These are phyloP conservation scores for Pulveroboletus sp. DNA, from an alignment of 768 basidiomycete species.

Conservation along the genomic window DNA sequence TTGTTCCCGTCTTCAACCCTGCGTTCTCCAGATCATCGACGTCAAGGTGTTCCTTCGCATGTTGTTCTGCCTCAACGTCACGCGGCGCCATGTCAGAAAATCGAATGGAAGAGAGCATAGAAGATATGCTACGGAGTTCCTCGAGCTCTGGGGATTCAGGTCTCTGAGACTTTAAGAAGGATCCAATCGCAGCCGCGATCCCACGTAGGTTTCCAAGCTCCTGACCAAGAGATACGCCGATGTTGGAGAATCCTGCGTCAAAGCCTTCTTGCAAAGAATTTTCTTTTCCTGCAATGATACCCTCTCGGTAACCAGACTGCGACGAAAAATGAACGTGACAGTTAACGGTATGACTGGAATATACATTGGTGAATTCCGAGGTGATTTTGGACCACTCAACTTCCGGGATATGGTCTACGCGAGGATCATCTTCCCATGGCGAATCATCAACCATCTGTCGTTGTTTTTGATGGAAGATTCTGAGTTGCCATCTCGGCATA, in stretches of 20 bases:
- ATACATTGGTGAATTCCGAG: slow-evolving; percentile 68
- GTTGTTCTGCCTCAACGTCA: slow-evolving; percentile 76
- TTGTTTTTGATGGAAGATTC: background rate
- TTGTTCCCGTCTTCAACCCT: slow-evolving; percentile 29
- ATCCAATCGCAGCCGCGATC: slow-evolving; percentile 56
- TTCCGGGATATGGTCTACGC: slow-evolving; percentile 35
- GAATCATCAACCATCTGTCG: slow-evolving; percentile 38
- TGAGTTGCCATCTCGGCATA: too few relatives aligned
- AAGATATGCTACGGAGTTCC: slow-evolving; percentile 53
- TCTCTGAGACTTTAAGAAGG: slow-evolving; percentile 44
- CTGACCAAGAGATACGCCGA: slow-evolving; percentile 73
- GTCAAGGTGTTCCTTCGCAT: slow-evolving; percentile 66
- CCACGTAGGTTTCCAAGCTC: slow-evolving; percentile 81
- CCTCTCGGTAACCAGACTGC: slow-evolving; percentile 94
- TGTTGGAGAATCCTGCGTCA: slow-evolving; percentile 73
- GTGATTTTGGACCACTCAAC: slow-evolving; percentile 70
- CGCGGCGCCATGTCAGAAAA: slow-evolving; percentile 72
- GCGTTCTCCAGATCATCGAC: slow-evolving; percentile 34
- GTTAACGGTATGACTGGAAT: slow-evolving; percentile 10
- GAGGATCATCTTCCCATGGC: slow-evolving; percentile 57
- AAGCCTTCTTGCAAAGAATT: slow-evolving; percentile 86
- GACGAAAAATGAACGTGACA: background rate
- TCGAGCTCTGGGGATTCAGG: slow-evolving; percentile 20
- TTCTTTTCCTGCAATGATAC: slow-evolving; percentile 91
- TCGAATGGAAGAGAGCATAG: slow-evolving; percentile 55